Evolutionary conservation across 352 stramenopile genomes (phyloP).

Genomic region (Bremia lactucae): DNA sequence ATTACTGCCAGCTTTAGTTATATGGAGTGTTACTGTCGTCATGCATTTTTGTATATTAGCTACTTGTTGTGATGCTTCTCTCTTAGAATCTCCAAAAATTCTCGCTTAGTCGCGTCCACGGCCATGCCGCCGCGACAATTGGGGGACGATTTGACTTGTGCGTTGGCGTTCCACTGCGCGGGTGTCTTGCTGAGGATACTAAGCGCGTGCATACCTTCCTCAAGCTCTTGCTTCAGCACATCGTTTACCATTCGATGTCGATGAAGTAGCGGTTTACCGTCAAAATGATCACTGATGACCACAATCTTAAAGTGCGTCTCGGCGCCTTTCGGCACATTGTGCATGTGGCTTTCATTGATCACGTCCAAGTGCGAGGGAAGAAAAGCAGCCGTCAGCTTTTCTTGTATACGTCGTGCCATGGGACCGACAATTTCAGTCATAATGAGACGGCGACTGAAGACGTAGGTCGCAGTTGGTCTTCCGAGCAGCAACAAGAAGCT

Average conservation of each 20-base stretch:
- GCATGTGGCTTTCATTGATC: conserved; percentile 92
- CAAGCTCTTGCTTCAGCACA: conserved; percentile 79
- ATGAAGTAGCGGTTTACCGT: conserved; percentile 78
- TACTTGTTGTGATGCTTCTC: conserved; percentile 12
- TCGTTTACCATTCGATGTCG: conserved; percentile 89
- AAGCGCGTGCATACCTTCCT: conserved; percentile 87
- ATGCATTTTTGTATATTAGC: no score
- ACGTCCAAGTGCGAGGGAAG: conserved; percentile 71
- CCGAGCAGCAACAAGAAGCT: conserved; percentile 1
- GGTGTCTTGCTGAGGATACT: conserved; percentile 92
- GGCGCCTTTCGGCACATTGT: conserved; percentile 89
- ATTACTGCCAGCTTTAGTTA: no score
- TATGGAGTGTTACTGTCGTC: not conserved
- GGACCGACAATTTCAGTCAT: conserved; percentile 34
- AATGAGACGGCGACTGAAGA: conserved; percentile 10
- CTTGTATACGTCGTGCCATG: conserved; percentile 47
- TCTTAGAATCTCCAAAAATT: conserved; percentile 37
- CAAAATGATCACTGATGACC: conserved; percentile 85
- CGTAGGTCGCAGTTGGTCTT: no score
- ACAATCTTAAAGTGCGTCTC: conserved; percentile 97
- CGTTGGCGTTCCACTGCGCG: conserved; percentile 77
- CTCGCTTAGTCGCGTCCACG: conserved; percentile 53
- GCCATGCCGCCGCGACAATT: conserved; percentile 67
- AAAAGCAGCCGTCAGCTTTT: conserved; percentile 58
- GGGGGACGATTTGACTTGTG: conserved; percentile 45